Base-by-base conservation (phyloP, 768 basidiomycete genomes). In the Scleroderma bovista region DNA sequence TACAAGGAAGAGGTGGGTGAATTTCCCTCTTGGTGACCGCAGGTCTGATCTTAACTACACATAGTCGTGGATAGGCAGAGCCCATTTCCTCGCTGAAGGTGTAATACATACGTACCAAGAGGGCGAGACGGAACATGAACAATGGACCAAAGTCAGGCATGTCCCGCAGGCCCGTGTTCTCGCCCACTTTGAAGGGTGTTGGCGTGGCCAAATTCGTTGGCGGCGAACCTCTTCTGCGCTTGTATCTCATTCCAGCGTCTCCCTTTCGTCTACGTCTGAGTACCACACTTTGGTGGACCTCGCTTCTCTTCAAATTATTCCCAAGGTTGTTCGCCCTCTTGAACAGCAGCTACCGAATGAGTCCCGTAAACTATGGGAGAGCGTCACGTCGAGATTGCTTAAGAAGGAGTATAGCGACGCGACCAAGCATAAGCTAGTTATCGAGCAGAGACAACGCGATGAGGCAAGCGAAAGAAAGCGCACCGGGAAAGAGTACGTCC, bases 381-480 rank as follows among this genome's bases (percentile, higher is more conserved):
- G 65, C 47, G 89, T 97, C 19, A 95, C 94, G 45, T 75, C 70
- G 40, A 73, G 78, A 51, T 68, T 98, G 50, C 44, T 88, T 39
- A 77, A 71, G 62, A 98, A 96, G 77, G 88, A 94, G 62, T 99
- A 79, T 69, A 76, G 79, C 20, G 91, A 94, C 37, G 96, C 96
- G 46, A 97, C 92, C 50, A 88, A 77, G 73, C 80, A 87, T 72
- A 99, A 99, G 75, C 79, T 93, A 46, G 68, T 68, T 5, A 95
- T 99, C 49, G 96, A 99, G 71, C 95, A 98, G 77, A 79, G 65
- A 62, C 96, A 98, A 74, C 73, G 96, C 45, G 93, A 97, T 52
- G 79, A 83, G 29, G 89, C 93, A 6, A 87, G 85, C 11, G 89
- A 92, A 65, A 75, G 92, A 69, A 94, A 91, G 75, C 78, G 76